Conservation (phyloP, 2,329 filamentous ascomycete species). For the Orbilia oligospora region DNA sequence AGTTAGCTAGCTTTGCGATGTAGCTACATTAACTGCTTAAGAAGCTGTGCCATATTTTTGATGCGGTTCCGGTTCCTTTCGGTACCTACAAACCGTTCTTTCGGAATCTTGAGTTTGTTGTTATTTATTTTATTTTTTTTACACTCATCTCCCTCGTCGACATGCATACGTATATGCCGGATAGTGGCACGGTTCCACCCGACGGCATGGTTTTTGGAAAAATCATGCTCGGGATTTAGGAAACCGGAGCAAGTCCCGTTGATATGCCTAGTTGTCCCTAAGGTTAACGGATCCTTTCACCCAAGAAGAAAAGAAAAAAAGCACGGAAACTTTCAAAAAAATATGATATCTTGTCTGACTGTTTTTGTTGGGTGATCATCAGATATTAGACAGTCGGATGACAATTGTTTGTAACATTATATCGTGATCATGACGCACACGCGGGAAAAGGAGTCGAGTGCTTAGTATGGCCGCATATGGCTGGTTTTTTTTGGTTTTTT, state of each 20-base stretch:
- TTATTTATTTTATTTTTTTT: no score
- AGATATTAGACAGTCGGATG: not conserved
- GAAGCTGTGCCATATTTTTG: constrained; percentile 4
- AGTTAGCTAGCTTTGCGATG: constrained; percentile 1
- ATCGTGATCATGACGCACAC: constrained; percentile 22
- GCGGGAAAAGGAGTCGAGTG: constrained; percentile 7
- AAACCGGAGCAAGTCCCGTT: not conserved
- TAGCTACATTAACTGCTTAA: no score
- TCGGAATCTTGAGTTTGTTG: not conserved
- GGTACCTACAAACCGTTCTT: constrained; percentile 16
- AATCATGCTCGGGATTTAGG: constrained; percentile 10
- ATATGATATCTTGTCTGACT: no score
- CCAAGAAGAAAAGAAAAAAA: no score
- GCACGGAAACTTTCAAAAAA: not conserved
- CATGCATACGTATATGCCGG: constrained; percentile 12
- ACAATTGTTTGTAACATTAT: constrained; percentile 14
- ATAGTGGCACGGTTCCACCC: constrained; percentile 36
- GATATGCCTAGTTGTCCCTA: constrained; percentile 4
- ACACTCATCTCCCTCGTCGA: not conserved
- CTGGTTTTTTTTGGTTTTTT: not conserved
- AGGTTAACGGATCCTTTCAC: constrained; percentile 10
- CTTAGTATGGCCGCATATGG: constrained; percentile 16
- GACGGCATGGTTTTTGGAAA: constrained; percentile 25
- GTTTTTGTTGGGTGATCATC: not conserved
- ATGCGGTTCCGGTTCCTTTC: not conserved